Base-by-base conservation (phyloP, 2,329 filamentous ascomycete genomes). In the Boeremia lycopersici region DNA sequence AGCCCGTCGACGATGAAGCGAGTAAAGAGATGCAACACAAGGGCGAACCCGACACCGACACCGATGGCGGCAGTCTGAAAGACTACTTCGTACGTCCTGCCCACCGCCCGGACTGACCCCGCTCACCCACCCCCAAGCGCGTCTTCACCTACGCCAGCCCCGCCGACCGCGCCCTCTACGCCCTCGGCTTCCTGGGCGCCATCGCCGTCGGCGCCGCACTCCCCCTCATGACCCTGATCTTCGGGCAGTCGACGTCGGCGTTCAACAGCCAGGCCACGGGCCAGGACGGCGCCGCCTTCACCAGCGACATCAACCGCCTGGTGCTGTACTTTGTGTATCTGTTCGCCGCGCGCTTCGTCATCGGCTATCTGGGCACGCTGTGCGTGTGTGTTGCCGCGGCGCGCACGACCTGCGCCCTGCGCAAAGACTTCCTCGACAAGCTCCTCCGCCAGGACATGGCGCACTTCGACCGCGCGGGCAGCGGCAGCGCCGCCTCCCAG, bases 371-470 rank as follows among this genome's bases (percentile, higher is more conserved):
- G 53, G 82, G 85, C 13, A 96, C 91, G 0, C 86, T 93, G 17
- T 89, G 90, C 25, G 96, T 93, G 77, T 95, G 96, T 68, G 96
- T 77, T 42, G 68, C 73, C 2, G 77, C 77, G n/a, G 77, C 78
- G 47, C 74, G 76, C 34, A 76, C 78, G 25, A 66, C 74, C 0
- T 70, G 70, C 28, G 76, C 74, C 51, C 70, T 78, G 15, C 39
- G 62, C 17, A 60, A 72, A 1, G 71, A 68, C 31, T 97, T 96
- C 65, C 84, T 97, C 6, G 83, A 87, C 65, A 64, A 65, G 25
- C 57, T 69, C 33, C 55, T 71, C 4, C 57, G 68, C 12, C 68
- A 72, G 56, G 71, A 73, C 26, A 62, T 72, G 9, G 67, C 63
- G 11, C 68, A 63, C 44, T 72, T 61, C 25, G 62, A 64, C 29